phyloP scores from a whole-genome alignment of 495 filamentous ascomycete genomes.

The Xylaria sp. region DNA sequence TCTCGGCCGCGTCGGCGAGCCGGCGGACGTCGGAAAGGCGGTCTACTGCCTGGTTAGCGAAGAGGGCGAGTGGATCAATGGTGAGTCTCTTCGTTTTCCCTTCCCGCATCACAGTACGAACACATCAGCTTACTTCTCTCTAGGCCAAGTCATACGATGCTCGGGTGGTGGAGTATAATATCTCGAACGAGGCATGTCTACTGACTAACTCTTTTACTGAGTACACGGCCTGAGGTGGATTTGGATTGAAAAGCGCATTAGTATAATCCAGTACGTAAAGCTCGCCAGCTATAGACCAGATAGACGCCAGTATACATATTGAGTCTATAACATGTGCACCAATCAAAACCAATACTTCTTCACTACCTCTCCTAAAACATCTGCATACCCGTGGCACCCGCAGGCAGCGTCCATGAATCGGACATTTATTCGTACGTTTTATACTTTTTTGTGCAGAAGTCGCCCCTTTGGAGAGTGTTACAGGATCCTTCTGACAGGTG shows the following conservation, averaged over 20 bases:
- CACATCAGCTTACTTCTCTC: constrained; percentile 27
- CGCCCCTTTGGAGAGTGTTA: not conserved
- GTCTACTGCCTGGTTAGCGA: constrained; percentile 62
- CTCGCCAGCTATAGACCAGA: constrained; percentile 16
- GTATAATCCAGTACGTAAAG: constrained; percentile 11
- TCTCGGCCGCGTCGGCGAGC: constrained; percentile 58
- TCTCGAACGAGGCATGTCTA: constrained; percentile 1
- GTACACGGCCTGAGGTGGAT: not conserved
- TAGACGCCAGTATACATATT: constrained; percentile 17
- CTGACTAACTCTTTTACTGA: not conserved
- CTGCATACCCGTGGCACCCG: not conserved
- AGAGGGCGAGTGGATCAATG: constrained; percentile 68
- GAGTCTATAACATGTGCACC: not conserved
- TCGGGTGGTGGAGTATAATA: constrained; percentile 41
- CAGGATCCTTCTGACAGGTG: constrained; percentile 14
- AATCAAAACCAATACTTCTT: not conserved
- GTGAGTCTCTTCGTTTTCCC: constrained; percentile 43
- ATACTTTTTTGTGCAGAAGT: not conserved
- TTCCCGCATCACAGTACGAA: not conserved
- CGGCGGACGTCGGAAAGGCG: constrained; percentile 62
- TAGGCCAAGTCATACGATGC: constrained; percentile 51
- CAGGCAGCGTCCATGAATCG: not conserved
- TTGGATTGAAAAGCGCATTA: constrained; percentile 2
- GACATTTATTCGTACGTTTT: not conserved
- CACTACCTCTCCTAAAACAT: not conserved